phyloP scores from a whole-genome alignment of 2,329 filamentous ascomycete species.

The Emergomyces orientalis region DNA sequence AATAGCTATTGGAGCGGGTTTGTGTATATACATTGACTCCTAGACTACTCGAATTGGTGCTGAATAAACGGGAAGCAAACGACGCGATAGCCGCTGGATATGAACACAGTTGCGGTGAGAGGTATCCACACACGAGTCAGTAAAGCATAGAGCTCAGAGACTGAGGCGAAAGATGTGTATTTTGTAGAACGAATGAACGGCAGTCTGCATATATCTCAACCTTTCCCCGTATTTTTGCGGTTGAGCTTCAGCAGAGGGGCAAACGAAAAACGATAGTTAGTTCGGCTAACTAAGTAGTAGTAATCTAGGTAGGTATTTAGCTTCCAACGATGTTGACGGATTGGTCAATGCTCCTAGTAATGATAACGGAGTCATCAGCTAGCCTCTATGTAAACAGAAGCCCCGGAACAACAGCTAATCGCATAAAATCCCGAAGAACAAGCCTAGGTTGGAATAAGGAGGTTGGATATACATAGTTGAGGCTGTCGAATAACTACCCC shows the following conservation, averaged over 20 bases:
- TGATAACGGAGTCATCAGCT: neutral
- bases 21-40: neutral
- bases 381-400: neutral
- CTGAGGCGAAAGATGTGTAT: neutral
- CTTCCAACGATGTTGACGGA: neutral
- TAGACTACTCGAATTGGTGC: neutral
- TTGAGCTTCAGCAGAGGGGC: neutral
- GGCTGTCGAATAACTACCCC: too few species aligned
- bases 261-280: neutral
- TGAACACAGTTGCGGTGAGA: neutral
- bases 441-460: neutral
- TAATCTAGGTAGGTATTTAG: neutral
- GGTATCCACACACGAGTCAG: neutral
- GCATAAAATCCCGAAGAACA: neutral
- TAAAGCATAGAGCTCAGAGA: neutral
- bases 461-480: too few species aligned
- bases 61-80: conserved; percentile 1
- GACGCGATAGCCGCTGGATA: neutral
- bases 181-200: neutral
- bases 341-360: neutral
- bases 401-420: neutral
- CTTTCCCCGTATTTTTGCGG: neutral
- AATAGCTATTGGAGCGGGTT: neutral
- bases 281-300: too few species aligned
- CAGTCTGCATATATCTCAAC: neutral